Base-by-base conservation (phyloP, 2,329 filamentous ascomycete genomes). In the Aspergillus carbonarius region DNA sequence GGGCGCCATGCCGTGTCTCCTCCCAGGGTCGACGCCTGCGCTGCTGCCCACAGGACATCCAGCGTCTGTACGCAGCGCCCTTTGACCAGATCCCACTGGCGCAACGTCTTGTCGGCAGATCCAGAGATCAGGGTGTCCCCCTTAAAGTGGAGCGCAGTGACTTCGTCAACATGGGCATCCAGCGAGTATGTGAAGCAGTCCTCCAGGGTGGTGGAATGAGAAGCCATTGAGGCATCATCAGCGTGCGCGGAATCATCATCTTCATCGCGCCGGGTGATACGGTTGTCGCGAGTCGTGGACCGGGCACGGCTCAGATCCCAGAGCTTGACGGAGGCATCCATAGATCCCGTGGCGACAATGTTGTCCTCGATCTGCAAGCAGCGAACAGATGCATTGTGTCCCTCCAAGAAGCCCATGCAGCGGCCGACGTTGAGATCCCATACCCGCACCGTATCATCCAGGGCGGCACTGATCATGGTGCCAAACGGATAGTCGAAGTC, bases 401-500 rank as follows among this genome's bases (percentile, higher is more conserved):
- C 95, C 74, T 98, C 95, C 30, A 99, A 82, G 67, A 91, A 81
- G 25, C 95, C 95, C 70, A 96, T 93, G 75, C 93, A 98, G 34
- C 93, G 86, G 37, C 95, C 95, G 2, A 91, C 90, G 70, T 95
- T 97, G 64, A 99, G 81, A 76, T 99, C 95, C 95, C 95, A 99
- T 18, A 99, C 95, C 61, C 91, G 86, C 44, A 99, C 90, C 1
- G 92, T 93, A 74, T 99, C 95, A 72, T 99, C 95, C 69, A 97
- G 80, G 9, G 93, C 91, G 9, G 95, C 89, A 7, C 92, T 93
- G 5, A 98, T 92, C 85, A 98, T 87, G 18, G 92, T 96, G 15
- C 95, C 95, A 74, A 98, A 98, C 0, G 95, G 95, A n/a, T 89
- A 90, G 73, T 99, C 95, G 74, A 99, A 99, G 76, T 98, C 95